Evolutionary conservation across 805 yeast genomes (phyloP).

Genomic region (Saturnispora mendoncae): DNA sequence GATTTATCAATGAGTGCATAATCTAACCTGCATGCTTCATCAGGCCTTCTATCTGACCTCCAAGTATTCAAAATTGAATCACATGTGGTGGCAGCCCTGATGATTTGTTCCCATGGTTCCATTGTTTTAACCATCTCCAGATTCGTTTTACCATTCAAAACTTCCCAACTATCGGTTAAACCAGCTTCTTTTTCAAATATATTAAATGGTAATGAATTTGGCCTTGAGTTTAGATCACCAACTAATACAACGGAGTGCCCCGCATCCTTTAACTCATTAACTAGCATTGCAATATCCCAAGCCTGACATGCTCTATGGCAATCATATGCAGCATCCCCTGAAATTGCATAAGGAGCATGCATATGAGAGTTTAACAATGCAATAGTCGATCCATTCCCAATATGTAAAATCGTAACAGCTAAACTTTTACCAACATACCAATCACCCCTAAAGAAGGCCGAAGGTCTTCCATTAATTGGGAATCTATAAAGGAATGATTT

Average conservation of each 20-base stretch:
- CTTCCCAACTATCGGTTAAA: constrained; percentile 76
- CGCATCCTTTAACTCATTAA: constrained; percentile 50
- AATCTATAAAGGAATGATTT: constrained; percentile 73
- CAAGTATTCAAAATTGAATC: constrained; percentile 84
- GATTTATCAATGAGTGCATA: constrained; percentile 70
- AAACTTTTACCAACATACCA: constrained; percentile 94
- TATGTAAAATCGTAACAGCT: constrained; percentile 60
- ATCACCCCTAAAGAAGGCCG: constrained; percentile 90
- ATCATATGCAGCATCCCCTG: constrained; percentile 82
- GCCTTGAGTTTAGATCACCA: constrained; percentile 87
- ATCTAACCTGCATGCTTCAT: constrained; percentile 83
- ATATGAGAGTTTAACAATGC: constrained; percentile 87
- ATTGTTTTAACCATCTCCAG: constrained; percentile 35
- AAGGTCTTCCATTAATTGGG: constrained; percentile 89
- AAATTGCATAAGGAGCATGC: constrained; percentile 88
- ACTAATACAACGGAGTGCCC: constrained; percentile 85
- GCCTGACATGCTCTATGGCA: constrained; percentile 94
- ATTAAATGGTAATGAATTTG: constrained; percentile 74
- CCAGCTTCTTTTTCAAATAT: constrained; percentile 63
- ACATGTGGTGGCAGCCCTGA: constrained; percentile 77
- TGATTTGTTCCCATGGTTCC: constrained; percentile 54
- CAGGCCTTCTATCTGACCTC: constrained; percentile 46
- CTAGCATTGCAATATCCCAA: constrained; percentile 79
- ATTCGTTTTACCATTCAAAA: constrained; percentile 43
- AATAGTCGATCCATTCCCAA: constrained; percentile 41